Evolutionary conservation across 1,284 basidiomycete genomes (phyloP).

Genomic region (Irpex lacteus): DNA sequence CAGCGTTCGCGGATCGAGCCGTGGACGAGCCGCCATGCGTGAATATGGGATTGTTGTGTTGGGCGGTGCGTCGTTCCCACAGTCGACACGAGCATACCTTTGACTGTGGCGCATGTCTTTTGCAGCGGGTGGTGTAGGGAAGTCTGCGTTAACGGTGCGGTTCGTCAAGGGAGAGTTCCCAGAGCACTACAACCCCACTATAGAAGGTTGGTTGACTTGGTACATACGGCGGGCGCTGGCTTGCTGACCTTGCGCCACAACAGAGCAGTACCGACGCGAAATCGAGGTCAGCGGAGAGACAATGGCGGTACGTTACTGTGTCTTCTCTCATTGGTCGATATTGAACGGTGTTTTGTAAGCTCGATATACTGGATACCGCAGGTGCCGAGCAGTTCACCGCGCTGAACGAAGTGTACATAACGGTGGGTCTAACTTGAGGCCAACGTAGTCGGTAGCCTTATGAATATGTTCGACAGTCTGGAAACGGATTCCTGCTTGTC

Average conservation of each 20-base stretch:
- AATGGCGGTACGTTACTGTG: conserved; percentile 21
- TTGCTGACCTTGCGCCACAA: conserved; percentile 1
- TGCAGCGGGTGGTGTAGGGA: conserved; percentile 79
- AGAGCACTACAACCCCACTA: conserved; percentile 79
- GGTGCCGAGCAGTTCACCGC: conserved; percentile 86
- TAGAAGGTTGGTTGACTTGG: conserved; percentile 55
- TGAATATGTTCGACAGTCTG: conserved; percentile 42
- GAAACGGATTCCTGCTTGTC: conserved; percentile 78
- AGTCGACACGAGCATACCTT: conserved; percentile 3
- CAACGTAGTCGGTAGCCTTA: not conserved
- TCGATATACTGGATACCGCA: conserved; percentile 88
- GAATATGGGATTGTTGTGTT: conserved; percentile 75
- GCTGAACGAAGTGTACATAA: conserved; percentile 77
- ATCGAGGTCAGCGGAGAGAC: conserved; percentile 61
- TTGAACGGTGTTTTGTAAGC: conserved; percentile 35
- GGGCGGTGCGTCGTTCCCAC: conserved; percentile 51
- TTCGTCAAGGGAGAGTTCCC: conserved; percentile 75
- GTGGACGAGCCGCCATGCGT: conserved; percentile 41
- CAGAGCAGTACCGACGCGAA: conserved; percentile 65
- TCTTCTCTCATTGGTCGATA: not conserved
- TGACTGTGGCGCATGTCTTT: conserved; percentile 2
- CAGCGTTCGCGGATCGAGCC: conserved; percentile 9
- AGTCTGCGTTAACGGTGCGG: conserved; percentile 72
- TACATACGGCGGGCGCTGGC: conserved; percentile 5
- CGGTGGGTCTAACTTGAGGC: conserved; percentile 38